A percentile compares a stretch with the other conserved stretches of the same genome.
Evolutionary conservation across 2,329 filamentous ascomycete species (phyloP).

Genomic region (Phaeosphaeriaceae sp.): DNA sequence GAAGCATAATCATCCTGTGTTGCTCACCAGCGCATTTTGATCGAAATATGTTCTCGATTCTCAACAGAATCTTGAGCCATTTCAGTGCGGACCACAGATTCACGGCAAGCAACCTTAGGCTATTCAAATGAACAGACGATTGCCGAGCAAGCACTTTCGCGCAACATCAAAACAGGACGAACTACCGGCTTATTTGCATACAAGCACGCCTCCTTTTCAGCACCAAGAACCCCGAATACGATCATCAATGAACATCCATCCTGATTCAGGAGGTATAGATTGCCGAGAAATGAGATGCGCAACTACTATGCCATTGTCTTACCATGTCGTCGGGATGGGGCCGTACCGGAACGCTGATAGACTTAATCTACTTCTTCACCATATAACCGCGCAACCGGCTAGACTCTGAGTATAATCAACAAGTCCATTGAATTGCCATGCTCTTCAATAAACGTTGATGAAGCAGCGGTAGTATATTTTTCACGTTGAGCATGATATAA

Average conservation of each 20-base stretch:
- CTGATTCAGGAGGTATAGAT: conserved; percentile 6
- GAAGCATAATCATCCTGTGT: not conserved
- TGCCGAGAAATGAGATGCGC: conserved; percentile 9
- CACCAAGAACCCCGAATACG: conserved; percentile 2
- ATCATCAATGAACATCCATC: conserved; percentile 3
- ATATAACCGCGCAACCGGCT: conserved; percentile 9
- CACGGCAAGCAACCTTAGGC: not conserved
- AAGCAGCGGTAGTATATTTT: conserved; percentile 5
- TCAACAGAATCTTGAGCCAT: not conserved
- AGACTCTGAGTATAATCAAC: not conserved
- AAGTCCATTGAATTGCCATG: not conserved
- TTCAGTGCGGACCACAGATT: not conserved
- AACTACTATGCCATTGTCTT: conserved; percentile 4
- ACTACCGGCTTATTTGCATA: conserved; percentile 9
- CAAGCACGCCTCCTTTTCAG: not conserved
- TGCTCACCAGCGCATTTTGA: not conserved
- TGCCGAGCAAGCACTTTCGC: conserved; percentile 4
- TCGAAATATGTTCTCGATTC: not conserved
- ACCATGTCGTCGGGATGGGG: conserved; percentile 11
- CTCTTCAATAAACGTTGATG: conserved; percentile 9
- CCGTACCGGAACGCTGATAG: conserved; percentile 1
- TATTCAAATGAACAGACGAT: not conserved
- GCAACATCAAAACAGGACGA: not conserved
- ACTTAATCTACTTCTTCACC: conserved; percentile 5
- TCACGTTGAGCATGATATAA: not conserved